phyloP scores from a whole-genome alignment of 2,329 filamentous ascomycete genomes.

The Cladorrhinum sp. region DNA sequence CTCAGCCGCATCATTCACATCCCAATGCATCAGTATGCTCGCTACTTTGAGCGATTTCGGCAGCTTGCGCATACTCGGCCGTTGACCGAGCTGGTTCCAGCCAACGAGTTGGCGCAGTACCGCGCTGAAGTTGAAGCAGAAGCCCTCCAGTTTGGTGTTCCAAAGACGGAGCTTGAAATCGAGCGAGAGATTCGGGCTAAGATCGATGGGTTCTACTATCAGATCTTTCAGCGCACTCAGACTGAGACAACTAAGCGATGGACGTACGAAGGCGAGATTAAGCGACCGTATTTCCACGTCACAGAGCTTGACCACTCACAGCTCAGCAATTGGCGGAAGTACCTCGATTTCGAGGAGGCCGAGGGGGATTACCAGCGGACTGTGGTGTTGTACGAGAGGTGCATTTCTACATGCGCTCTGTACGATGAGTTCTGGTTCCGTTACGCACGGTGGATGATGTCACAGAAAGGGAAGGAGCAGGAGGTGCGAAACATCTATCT shows the following conservation, averaged over 20 bases:
- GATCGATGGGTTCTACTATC: conserved; percentile 76
- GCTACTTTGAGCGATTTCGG: conserved; percentile 90
- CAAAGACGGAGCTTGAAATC: conserved; percentile 67
- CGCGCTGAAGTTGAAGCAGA: conserved; percentile 70
- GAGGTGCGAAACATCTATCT: conserved; percentile 91
- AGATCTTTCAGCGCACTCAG: conserved; percentile 77
- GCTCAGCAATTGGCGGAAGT: conserved; percentile 88
- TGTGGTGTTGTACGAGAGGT: conserved; percentile 88
- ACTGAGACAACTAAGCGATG: conserved; percentile 87
- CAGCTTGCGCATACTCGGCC: conserved; percentile 71
- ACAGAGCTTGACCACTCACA: conserved; percentile 86
- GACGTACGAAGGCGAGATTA: conserved; percentile 92
- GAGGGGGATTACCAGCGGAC: conserved; percentile 74
- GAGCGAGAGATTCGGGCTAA: conserved; percentile 79
- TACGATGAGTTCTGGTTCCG: conserved; percentile 98
- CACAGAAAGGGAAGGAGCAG: conserved; percentile 76
- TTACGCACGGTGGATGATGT: conserved; percentile 92
- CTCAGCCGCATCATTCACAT: conserved; percentile 80
- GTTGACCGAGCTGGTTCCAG: conserved; percentile 67
- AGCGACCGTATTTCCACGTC: conserved; percentile 94
- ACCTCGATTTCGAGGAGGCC: conserved; percentile 90
- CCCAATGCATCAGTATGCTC: conserved; percentile 91
- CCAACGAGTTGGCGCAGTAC: conserved; percentile 66
- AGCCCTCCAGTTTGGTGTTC: conserved; percentile 48
- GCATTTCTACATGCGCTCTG: conserved; percentile 85